These are phyloP conservation scores for Pichia heedii DNA, from an alignment of 805 yeast genomes.

Conservation along the genomic window DNA sequence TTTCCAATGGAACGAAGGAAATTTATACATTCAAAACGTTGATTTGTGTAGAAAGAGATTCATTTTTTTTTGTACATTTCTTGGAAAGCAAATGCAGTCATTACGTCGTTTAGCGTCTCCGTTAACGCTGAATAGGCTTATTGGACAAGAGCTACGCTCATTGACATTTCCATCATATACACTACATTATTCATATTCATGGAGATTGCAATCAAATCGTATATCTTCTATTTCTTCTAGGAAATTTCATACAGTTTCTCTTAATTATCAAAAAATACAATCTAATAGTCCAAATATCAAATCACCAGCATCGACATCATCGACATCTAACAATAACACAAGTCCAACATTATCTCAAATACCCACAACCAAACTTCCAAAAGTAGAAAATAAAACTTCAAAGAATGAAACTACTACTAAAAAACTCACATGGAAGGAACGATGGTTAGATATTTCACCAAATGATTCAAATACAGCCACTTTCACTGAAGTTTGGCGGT, in stretches of 20 bases:
- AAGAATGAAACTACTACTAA: neutral
- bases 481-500: slow-evolving; percentile 30
- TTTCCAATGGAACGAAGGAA: too few relatives aligned
- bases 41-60: too few relatives aligned
- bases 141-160: neutral
- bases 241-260: neutral
- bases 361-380: neutral
- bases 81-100: neutral
- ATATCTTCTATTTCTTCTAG: neutral
- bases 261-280: neutral
- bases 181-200: too few relatives aligned
- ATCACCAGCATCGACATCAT: neutral
- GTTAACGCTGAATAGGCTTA: neutral
- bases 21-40: too few relatives aligned
- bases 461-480: slow-evolving; percentile 28
- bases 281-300: neutral
- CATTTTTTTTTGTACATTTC: too few relatives aligned
- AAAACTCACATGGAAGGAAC: slow-evolving; percentile 20
- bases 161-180: too few relatives aligned
- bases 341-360: neutral
- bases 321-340: too few relatives aligned
- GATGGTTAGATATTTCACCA: slow-evolving; percentile 23
- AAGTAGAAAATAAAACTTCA: too few relatives aligned
- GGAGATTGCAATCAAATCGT: neutral
- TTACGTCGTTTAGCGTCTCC: neutral